Evolutionary conservation across 2,329 filamentous ascomycete genomes (phyloP), one percentile per base, ranked within the genome.

Genomic region (Lasiodiplodia citricola): DNA sequence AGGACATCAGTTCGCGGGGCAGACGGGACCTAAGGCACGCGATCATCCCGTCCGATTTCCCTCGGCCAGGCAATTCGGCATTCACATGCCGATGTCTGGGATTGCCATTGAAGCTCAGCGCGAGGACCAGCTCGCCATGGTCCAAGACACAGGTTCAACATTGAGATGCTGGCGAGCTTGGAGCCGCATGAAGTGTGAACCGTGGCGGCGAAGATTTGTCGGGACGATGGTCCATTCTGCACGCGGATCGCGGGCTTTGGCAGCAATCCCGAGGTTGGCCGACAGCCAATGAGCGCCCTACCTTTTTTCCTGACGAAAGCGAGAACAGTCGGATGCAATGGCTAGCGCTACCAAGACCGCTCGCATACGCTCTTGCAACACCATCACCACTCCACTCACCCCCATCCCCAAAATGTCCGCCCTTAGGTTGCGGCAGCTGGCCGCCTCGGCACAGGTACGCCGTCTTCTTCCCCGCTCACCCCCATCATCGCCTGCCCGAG

Each of bases 401-500:
- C 52, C 21, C 62, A 62, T 65, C 38, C 51, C 50, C 60, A 69
- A 51, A 44, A 69, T 69, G 67, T 65, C 58, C 28, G 51, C 67
- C 51, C 67, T 69, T 37, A 64, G 60, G 58, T 44, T 69, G 67
- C 67, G 67, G 67, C 67, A 66, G 67, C 52, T 69, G 52, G 67
- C 67, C 67, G 41, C 51, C 31, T 50, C 51, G 57, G 47, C 67
- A 58, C 67, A 69, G 67, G 67, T 69, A 56, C 23, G 67, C 31
- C n/a, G 55, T 14, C 41, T 38, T 50, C 51, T 28, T 47, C 23
- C 23, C 63, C 37, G 23, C 52, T 16, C 23, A 14, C 41, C 16
- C 51, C 28, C 31, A 38, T 37, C 55, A 31, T 64, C 60, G 31
- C 60, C 47, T 52, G 47, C 44, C 23, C 60, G 28, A 64, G 60